phyloP scores from a whole-genome alignment of 106 monocot species.

The Allium fistulosum region DNA sequence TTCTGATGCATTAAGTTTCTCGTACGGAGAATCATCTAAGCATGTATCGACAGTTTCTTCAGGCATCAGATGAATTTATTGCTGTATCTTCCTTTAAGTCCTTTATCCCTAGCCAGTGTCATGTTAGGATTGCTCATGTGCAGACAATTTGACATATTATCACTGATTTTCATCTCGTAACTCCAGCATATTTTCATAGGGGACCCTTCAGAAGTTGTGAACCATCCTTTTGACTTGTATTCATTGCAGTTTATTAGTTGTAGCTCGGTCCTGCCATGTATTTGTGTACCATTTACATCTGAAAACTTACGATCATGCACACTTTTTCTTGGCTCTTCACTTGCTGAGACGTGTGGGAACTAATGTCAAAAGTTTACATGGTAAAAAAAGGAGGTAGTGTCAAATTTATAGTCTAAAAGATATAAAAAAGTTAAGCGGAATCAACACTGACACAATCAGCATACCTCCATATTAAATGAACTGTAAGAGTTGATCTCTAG shows the following conservation, averaged over 20 bases:
- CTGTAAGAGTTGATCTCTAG: constrained; percentile 82
- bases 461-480: constrained; percentile 77
- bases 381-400: neutral
- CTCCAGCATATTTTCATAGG: constrained; percentile 55
- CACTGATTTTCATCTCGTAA: constrained; percentile 15
- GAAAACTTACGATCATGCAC: constrained; percentile 6
- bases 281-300: constrained; percentile 4
- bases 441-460: no score
- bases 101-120: constrained; percentile 28
- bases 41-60: constrained; percentile 21
- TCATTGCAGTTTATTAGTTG: constrained; percentile 40
- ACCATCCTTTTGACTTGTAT: constrained; percentile 56
- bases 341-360: constrained; percentile 36
- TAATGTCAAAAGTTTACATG: constrained; percentile 3
- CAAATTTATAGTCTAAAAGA: neutral
- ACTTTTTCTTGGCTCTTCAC: constrained; percentile 11
- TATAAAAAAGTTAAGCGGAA: neutral
- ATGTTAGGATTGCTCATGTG: constrained; percentile 22
- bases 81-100: constrained; percentile 13
- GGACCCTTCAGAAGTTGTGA: constrained; percentile 5
- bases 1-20: constrained; percentile 37
- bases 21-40: constrained; percentile 38
- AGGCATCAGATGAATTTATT: constrained; percentile 32
- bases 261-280: constrained; percentile 14
- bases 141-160: constrained; percentile 30